Evolutionary conservation across 2,329 filamentous ascomycete genomes (phyloP).

Genomic region (Volutella citrinella): DNA sequence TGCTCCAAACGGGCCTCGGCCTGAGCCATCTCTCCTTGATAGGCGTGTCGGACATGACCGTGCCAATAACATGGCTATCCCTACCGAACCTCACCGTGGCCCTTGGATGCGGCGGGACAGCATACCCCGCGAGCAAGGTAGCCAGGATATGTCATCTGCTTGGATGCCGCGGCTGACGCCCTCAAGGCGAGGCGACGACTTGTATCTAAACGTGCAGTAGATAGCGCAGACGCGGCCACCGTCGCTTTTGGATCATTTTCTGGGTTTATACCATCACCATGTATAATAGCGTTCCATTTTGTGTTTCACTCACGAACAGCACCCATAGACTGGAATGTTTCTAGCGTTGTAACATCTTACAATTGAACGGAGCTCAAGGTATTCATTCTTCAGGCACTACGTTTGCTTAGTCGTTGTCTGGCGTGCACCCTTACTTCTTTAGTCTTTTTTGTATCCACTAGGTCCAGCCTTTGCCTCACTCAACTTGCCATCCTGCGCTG

Average conservation of each 20-base stretch:
- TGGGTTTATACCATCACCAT: slow-evolving; percentile 7
- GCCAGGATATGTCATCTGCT: slow-evolving; percentile 18
- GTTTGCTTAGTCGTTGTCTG: not conserved
- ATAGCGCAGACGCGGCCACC: slow-evolving; percentile 1
- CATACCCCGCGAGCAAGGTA: slow-evolving; percentile 8
- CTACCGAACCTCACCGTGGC: slow-evolving; percentile 13
- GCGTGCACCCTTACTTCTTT: slow-evolving; percentile 4
- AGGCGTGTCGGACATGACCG: slow-evolving; percentile 51
- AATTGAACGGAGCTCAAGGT: no score
- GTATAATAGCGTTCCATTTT: slow-evolving; percentile 8
- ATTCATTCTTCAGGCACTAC: slow-evolving; percentile 12
- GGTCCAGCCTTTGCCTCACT: slow-evolving; percentile 15
- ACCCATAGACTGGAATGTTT: slow-evolving; percentile 18
- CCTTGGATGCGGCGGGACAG: slow-evolving; percentile 17
- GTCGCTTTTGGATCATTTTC: slow-evolving; percentile 3
- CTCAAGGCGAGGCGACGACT: slow-evolving; percentile 61
- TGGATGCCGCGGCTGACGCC: slow-evolving; percentile 62
- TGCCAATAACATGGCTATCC: slow-evolving; percentile 44
- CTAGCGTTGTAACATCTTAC: no score
- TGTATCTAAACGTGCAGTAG: slow-evolving; percentile 57
- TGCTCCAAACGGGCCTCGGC: no score
- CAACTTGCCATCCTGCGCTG: slow-evolving; percentile 33
- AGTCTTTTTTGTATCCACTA: slow-evolving; percentile 5
- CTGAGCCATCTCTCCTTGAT: slow-evolving; percentile 43
- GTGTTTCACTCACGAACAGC: slow-evolving; percentile 15